Evolutionary conservation across 78 protist genomes (phyloP).

Genomic region (Dictyostelium citrinum): DNA sequence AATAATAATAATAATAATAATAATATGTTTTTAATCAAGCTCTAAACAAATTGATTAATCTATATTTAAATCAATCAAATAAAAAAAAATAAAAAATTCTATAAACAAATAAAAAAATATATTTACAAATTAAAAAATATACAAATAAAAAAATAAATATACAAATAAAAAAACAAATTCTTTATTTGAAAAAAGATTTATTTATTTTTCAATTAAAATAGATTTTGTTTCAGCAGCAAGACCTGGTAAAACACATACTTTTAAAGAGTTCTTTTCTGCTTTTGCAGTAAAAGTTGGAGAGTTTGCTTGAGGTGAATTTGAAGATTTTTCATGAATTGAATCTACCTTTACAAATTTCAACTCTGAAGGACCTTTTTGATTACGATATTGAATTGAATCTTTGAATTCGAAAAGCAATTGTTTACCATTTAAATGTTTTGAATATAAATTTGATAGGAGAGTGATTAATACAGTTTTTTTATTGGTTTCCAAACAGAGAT

Average conservation of each 20-base stretch:
- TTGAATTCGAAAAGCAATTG: conserved; percentile 12
- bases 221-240: conserved; percentile 13
- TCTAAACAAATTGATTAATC: no score
- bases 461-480: conserved; percentile 66
- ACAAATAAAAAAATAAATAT: no score
- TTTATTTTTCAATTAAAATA: neutral
- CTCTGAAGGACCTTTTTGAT: conserved; percentile 40
- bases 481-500: conserved; percentile 60
- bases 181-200: neutral
- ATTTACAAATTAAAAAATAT: no score
- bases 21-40: no score
- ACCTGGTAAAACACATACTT: conserved; percentile 34
- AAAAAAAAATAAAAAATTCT: no score
- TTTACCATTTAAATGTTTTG: neutral
- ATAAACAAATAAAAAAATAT: no score
- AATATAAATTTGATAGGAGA: conserved; percentile 46
- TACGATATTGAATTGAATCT: conserved; percentile 39
- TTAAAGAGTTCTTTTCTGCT: neutral
- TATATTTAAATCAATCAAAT: no score
- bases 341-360: conserved; percentile 26
- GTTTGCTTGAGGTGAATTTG: neutral
- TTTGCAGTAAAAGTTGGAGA: neutral
- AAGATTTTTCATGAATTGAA: neutral
- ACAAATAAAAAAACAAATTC: neutral
- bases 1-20: no score